Base-by-base conservation (phyloP, 352 stramenopile genomes). In the Blastocystis sp. region DNA sequence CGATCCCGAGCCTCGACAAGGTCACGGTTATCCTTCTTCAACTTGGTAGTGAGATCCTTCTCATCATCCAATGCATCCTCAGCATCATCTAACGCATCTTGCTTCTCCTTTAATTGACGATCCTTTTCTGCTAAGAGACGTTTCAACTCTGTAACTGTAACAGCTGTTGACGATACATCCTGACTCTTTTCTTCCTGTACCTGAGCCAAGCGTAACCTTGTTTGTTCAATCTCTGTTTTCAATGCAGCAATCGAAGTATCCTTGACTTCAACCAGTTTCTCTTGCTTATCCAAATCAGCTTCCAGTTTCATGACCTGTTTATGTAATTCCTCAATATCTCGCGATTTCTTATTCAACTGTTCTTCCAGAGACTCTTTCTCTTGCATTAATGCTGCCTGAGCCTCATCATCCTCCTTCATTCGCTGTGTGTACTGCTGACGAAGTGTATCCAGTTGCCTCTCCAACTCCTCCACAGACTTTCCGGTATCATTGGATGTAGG, bases 11-110 rank as follows among this genome's bases (percentile, higher is more conserved):
- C 49, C 12, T 83, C 71, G 16, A 63, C 1, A 16, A 83, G 71
- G n/a, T 83, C 71, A 19, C 49, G 39, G 71, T 83, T 83, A 16
- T 83, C 71, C 54, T 83, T 83, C 27, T 56, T 52, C 24, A 83
- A 35, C 54, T 83, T 83, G n/a, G 63, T 49, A 12, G 71, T 65
- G 42, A 66, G 19, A 9, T 83, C 71, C 71, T 83, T 83, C 54
- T 83, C 71, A 21, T 67, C 51, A 43, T 83, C 71, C 35, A 83
- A 32, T 3, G 27, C 37, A 43, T 83, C 71, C 21, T 83, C 71
- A 0, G 51, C 42, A 42, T 83, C 71, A 56, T 83, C 71, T 1
- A 83, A 35, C 46, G 56, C 71, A 42, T 83, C 71, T 5, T 83
- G 42, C 14, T n/a, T n/a, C 43, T 67, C 49, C 51, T 57, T n/a